phyloP scores from a whole-genome alignment of 2,329 filamentous ascomycete genomes.

The Pseudogymnoascus sp. region DNA sequence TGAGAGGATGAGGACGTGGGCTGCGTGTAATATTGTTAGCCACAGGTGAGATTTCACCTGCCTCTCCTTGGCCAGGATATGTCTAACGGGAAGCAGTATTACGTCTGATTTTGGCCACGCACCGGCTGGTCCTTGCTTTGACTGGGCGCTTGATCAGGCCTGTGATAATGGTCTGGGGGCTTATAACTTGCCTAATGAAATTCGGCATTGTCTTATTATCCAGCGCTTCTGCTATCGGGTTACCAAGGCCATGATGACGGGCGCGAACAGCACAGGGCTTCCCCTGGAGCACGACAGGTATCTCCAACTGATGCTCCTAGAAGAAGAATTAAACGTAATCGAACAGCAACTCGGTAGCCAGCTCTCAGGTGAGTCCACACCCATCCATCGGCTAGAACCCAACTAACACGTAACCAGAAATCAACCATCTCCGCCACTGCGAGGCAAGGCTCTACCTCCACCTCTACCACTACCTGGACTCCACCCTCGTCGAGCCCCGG shows the following conservation, averaged over 20 bases:
- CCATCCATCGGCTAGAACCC: not conserved
- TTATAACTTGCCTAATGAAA: conserved; percentile 9
- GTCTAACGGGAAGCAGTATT: not conserved
- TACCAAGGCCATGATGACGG: not conserved
- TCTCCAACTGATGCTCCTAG: not conserved
- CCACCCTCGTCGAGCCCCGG: not conserved
- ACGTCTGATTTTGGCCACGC: not conserved
- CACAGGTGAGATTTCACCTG: conserved; percentile 9
- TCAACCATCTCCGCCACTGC: conserved; percentile 12
- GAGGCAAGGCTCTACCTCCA: conserved; percentile 20
- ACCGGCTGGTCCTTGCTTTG: conserved; percentile 8
- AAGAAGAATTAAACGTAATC: not conserved
- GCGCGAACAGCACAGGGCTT: not conserved
- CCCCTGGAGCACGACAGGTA: not conserved
- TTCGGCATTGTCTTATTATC: conserved; percentile 13
- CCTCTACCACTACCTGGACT: conserved; percentile 21
- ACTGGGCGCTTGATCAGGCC: conserved; percentile 12
- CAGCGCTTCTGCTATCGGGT: conserved; percentile 13
- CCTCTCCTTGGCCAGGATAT: not conserved
- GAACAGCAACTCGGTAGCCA: not conserved
- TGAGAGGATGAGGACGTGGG: conserved; percentile 13
- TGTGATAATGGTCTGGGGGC: conserved; percentile 10
- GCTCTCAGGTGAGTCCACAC: not conserved
- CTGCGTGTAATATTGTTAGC: conserved; percentile 13
- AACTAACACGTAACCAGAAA: not conserved